Evolutionary conservation across 208 protist genomes (phyloP).

Genomic region (Porcisia hertigi): DNA sequence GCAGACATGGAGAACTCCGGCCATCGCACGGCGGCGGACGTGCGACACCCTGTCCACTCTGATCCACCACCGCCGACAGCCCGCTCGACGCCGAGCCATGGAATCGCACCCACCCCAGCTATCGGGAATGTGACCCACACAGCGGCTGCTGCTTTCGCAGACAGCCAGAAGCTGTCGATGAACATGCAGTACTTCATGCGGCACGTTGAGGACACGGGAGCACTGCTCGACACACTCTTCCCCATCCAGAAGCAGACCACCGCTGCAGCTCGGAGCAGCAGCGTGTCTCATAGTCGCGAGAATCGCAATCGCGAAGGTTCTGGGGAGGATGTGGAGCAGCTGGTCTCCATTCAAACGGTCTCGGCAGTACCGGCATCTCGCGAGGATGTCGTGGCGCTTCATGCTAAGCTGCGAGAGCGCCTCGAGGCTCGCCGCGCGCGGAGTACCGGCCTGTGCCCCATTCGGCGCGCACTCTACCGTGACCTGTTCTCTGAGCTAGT

Average conservation of each 20-base stretch:
- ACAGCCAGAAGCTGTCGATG: background rate
- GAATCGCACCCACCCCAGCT: background rate
- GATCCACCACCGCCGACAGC: slow-evolving; percentile 16
- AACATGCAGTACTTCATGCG: slow-evolving; percentile 47
- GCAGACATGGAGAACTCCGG: background rate
- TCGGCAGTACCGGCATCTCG: slow-evolving; percentile 60
- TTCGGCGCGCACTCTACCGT: slow-evolving; percentile 96
- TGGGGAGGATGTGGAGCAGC: background rate
- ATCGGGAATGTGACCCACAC: background rate
- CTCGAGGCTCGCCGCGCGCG: slow-evolving; percentile 93
- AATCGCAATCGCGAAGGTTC: background rate
- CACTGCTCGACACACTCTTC: slow-evolving; percentile 62
- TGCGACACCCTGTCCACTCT: background rate
- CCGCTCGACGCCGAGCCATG: background rate
- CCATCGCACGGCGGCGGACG: slow-evolving; percentile 7
- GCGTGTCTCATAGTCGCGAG: background rate
- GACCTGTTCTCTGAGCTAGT: slow-evolving; percentile 98
- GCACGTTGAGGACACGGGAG: slow-evolving; percentile 35
- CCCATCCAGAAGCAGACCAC: slow-evolving; percentile 27
- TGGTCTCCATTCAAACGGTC: slow-evolving; percentile 47
- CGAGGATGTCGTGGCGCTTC: slow-evolving; percentile 72
- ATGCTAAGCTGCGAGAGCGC: slow-evolving; percentile 90
- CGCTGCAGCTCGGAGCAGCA: background rate
- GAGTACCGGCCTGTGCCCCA: slow-evolving; percentile 95
- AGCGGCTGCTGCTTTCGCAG: slow-evolving; percentile 9